Base-by-base conservation (phyloP, 192 early-diverging fungal species). In the Funneliformis geosporum region DNA sequence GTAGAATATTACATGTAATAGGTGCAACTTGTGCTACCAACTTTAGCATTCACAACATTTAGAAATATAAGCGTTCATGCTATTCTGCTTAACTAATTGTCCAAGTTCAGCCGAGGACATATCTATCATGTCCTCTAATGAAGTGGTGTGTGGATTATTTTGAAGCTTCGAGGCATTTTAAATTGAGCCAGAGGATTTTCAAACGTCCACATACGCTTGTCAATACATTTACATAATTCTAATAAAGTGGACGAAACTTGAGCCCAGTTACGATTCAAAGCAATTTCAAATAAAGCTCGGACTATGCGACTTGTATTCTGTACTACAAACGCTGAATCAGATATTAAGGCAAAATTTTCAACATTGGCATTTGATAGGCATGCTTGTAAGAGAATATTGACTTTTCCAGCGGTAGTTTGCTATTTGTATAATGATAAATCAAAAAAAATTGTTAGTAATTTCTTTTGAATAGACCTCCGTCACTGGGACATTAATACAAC, bases 221-320 rank as follows among this genome's bases (percentile, higher is more conserved):
- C 96, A 8, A 99, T 89, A 8, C 93, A 89, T 81, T 96, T 95
- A 80, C 93, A 94, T 50, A 99, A 88, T n/a, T 91, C 90, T 38
- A 96, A 87, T 25, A 97, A 88, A 5, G 91, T 92, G 21, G 87
- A 83, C 0, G 96, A 90, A 0, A 91, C 89, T 8, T 96, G 94
- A 2, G 95, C 95, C 97, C 96, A 98, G 79, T 91, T 92, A 42
- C 98, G 88, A 76, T 93, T 93, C 28, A 99, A 68, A 1, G 96
- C 94, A 80, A 99, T 95, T 81, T 99, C 96, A 83, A 99, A 81
- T 91, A 99, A 82, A 4, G 98, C 97, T 5, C 98, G 90, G 33
- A 97, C 85, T 59, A 99, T 95, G 79, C 98, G 94, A 1, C 91
- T 93, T 3, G 95, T 91, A 81, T 98, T 98, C 83, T 99, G 96